Base-by-base conservation (phyloP, 306 rosid species). In the Quercus agrifolia region DNA sequence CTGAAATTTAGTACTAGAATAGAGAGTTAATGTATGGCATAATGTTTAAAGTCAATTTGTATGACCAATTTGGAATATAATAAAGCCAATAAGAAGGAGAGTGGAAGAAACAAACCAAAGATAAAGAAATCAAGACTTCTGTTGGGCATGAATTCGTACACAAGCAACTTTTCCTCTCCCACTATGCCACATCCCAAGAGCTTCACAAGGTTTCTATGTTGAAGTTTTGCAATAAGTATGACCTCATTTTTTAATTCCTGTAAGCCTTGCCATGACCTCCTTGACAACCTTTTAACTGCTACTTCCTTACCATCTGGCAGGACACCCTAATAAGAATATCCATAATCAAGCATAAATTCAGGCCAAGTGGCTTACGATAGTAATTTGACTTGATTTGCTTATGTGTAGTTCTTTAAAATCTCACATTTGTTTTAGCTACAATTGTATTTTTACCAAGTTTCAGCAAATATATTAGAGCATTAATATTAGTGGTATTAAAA, bases 111-210 rank as follows among this genome's bases (percentile, higher is more conserved):
- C 87, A 59, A 72, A 87, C 86, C 82, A 71, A 84, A 81, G 3
- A 87, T 68, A 55, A 76, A 76, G 10, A 28, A 2, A 66, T 79
- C 86, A 41, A 86, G 86, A 75, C 86, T 82, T 66, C 55, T 46
- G 12, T 85, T 85, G 20, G 86, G 87, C 77, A 81, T 77, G 63
- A 64, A 83, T 73, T 87, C 90, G 9, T 83, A 87, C 4, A 87
- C 66, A 8, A 78, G 78, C 30, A 81, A 30, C 56, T 76, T 85
- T 67, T 85, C 88, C 12, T 78, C 79, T 79, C 56, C 79, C 20
- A 78, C 83, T 33, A 78, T 23, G 56, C 80, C 25, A 28, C 79
- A 87, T 13, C 86, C 90, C 21, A 87, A 21, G 54, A 87, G 87
- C 74, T 83, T 77, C 15, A 84, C 84, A 11, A 86, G 84, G 73